phyloP scores from a whole-genome alignment of 768 basidiomycete genomes.

The Rhodotorula graminis region DNA sequence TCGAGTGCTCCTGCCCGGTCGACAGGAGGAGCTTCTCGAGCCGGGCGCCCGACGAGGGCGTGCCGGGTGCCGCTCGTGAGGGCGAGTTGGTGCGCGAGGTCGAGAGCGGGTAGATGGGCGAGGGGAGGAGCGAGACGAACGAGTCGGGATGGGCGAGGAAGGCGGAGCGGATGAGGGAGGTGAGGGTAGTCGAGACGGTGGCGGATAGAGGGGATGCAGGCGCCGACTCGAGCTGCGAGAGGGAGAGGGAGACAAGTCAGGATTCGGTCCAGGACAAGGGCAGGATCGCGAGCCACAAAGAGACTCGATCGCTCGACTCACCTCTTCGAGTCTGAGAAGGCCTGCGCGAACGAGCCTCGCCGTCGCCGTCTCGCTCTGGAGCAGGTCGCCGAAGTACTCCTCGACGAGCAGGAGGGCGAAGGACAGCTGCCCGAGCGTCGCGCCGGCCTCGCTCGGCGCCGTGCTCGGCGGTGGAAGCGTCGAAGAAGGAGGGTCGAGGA shows the following conservation, averaged over 20 bases:
- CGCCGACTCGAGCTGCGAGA: not conserved
- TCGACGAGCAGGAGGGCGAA: conserved; percentile 30
- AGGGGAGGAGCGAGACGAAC: conserved; percentile 29
- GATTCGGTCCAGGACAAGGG: too few species aligned
- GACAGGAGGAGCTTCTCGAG: not conserved
- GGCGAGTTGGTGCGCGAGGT: not conserved
- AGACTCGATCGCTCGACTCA: not conserved
- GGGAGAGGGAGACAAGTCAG: too few species aligned
- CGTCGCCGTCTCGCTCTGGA: conserved; percentile 17
- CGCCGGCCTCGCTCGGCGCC: not conserved
- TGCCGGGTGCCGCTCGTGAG: not conserved
- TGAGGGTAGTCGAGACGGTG: not conserved
- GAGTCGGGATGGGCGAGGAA: conserved; percentile 36
- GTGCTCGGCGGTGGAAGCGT: too few species aligned
- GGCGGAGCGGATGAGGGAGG: conserved; percentile 19
- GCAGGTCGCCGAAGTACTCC: conserved; percentile 24
- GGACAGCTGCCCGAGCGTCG: conserved; percentile 11
- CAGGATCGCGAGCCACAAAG: too few species aligned
- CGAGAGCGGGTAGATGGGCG: conserved; percentile 13
- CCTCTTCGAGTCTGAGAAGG: conserved; percentile 13
- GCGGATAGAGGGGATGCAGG: not conserved
- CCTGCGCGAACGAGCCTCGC: conserved; percentile 17
- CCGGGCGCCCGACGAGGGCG: not conserved
- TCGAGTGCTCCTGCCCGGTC: not conserved
- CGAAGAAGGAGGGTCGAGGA: conserved; percentile 14